Conservation (phyloP, 768 basidiomycete genomes). For the Ramaria rubella region DNA sequence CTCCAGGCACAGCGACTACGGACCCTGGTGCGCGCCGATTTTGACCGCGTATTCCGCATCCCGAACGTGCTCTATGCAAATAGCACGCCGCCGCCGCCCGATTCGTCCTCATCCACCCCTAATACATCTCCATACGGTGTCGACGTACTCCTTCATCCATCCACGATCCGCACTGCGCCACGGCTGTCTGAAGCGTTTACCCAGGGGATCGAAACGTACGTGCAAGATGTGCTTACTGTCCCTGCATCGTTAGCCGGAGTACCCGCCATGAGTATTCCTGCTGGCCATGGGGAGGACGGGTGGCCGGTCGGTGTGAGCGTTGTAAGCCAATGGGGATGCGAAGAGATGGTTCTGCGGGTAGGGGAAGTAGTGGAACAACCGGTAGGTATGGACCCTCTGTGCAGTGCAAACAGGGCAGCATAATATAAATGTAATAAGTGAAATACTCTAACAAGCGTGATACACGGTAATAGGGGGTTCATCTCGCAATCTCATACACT, state of each 20-base stretch:
- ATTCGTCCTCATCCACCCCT: background rate
- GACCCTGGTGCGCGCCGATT: slow-evolving; percentile 63
- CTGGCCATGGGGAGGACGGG: slow-evolving; percentile 39
- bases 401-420: background rate
- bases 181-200: slow-evolving; percentile 28
- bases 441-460: no score
- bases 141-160: slow-evolving; percentile 82
- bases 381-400: background rate
- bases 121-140: slow-evolving; percentile 35
- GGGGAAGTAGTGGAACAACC: slow-evolving; percentile 39
- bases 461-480: no score
- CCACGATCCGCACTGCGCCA: slow-evolving; percentile 83
- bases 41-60: slow-evolving; percentile 58
- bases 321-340: slow-evolving; percentile 84
- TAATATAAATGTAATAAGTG: background rate
- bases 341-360: slow-evolving; percentile 50
- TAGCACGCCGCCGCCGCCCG: background rate
- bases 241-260: slow-evolving; percentile 88
- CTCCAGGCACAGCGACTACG: slow-evolving; percentile 86
- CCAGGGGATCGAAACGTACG: slow-evolving; percentile 52
- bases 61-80: slow-evolving; percentile 40
- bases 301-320: slow-evolving; percentile 85
- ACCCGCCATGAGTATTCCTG: slow-evolving; percentile 73
- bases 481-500: no score
- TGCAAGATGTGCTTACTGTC: slow-evolving; percentile 88